These are phyloP conservation scores for Coniochaeta sp. DNA, from an alignment of 2,329 filamentous ascomycete species.

Conservation along the genomic window DNA sequence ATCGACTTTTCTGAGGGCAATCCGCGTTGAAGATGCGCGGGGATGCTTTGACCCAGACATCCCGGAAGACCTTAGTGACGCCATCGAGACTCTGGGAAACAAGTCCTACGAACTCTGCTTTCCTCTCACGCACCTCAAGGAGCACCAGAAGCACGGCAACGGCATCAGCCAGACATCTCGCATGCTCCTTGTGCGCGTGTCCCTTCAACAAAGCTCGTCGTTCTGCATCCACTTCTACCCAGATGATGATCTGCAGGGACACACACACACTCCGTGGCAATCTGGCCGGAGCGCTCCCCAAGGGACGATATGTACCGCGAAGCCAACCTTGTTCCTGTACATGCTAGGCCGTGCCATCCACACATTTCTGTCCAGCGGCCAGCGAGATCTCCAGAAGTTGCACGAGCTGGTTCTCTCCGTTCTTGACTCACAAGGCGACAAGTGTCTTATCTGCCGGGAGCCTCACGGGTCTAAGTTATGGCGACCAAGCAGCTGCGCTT, in stretches of 20 bases:
- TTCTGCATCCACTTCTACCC: constrained; percentile 15
- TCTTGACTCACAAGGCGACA: constrained; percentile 7
- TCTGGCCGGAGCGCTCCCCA: constrained; percentile 3
- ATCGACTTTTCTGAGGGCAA: constrained; percentile 2
- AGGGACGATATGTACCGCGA: constrained; percentile 9
- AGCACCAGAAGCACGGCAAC: constrained; percentile 8
- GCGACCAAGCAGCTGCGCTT: constrained; percentile 13
- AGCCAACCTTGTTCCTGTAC: constrained; percentile 12
- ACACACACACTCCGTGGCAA: constrained; percentile 2
- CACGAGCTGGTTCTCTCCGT: constrained; percentile 7
- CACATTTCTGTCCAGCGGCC: constrained; percentile 5
- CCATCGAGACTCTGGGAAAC: constrained; percentile 10
- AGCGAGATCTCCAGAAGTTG: constrained; percentile 3
- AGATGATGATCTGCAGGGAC: constrained; percentile 5
- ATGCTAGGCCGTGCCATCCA: constrained; percentile 10
- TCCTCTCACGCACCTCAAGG: constrained; percentile 10
- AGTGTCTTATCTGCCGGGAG: constrained; percentile 11
- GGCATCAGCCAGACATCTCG: constrained; percentile 12
- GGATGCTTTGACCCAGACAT: constrained; percentile 7
- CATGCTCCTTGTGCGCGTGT: constrained; percentile 14
- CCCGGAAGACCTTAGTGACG: constrained; percentile 10
- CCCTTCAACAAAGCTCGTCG: not conserved
- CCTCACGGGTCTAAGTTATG: constrained; percentile 7
- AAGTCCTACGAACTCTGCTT: constrained; percentile 15
- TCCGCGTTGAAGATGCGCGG: constrained; percentile 10